Evolutionary conservation across 495 filamentous ascomycete species (phyloP).

Genomic region (Symbiotaphrina buchneri): DNA sequence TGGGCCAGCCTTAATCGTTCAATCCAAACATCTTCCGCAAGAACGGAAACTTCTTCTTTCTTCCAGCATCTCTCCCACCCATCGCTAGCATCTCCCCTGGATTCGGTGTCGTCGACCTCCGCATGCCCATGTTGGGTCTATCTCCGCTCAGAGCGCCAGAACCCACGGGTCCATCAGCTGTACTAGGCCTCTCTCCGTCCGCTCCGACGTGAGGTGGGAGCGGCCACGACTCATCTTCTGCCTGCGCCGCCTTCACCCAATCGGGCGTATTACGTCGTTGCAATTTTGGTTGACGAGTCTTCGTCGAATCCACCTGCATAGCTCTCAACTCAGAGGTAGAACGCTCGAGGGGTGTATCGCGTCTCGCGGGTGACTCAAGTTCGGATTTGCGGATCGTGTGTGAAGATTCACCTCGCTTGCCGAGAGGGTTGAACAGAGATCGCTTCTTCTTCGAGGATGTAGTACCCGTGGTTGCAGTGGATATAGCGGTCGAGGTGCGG

Average conservation of each 20-base stretch:
- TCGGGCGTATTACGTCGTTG: background rate
- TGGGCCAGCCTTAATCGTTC: slow-evolving; percentile 24
- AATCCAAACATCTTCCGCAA: slow-evolving; percentile 33
- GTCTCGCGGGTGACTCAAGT: background rate
- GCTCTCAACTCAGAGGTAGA: background rate
- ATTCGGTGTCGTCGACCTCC: slow-evolving; percentile 2
- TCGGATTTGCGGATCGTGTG: background rate
- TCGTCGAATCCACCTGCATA: background rate
- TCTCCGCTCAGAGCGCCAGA: background rate
- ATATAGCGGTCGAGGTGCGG: no score
- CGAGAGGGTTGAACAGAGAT: background rate
- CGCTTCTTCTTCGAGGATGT: background rate
- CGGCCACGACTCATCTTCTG: slow-evolving; percentile 1
- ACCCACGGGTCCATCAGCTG: background rate
- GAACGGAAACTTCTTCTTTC: slow-evolving; percentile 35
- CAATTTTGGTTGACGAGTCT: background rate
- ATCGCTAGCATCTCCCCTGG: slow-evolving; percentile 6
- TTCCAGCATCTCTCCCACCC: slow-evolving; percentile 11
- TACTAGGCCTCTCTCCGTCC: background rate
- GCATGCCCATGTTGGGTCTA: background rate
- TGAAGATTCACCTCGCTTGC: background rate
- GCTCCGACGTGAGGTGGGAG: background rate
- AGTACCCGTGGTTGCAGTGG: background rate
- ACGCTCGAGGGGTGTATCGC: background rate
- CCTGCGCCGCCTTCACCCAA: background rate